Conservation (phyloP, 1,139 yeast genomes). For the Ogataea hybrid region DNA sequence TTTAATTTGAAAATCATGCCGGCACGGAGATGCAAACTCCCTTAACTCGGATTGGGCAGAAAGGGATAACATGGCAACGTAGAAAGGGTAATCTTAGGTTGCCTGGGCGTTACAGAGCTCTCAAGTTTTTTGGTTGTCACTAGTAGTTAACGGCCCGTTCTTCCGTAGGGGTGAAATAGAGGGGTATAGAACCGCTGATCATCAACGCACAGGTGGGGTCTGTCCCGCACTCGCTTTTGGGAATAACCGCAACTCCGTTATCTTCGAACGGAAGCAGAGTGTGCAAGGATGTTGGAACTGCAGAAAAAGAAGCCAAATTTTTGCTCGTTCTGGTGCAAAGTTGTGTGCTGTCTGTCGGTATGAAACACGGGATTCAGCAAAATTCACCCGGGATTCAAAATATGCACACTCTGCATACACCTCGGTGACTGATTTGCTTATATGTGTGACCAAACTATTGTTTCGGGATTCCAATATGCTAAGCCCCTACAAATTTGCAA, state of each 20-base stretch:
- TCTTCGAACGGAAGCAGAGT: not conserved
- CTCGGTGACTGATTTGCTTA: not conserved
- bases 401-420: not conserved
- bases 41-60: not conserved
- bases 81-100: too few species aligned
- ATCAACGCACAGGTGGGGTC: slow-evolving; percentile 6
- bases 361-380: not conserved
- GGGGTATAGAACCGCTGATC: slow-evolving; percentile 3
- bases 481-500: not conserved
- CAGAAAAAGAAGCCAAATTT: too few species aligned
- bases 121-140: not conserved
- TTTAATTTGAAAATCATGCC: not conserved
- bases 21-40: not conserved
- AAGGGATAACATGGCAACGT: too few species aligned
- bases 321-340: not conserved
- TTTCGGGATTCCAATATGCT: slow-evolving; percentile 4
- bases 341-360: not conserved
- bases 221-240: not conserved
- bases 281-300: not conserved
- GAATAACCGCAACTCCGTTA: slow-evolving; percentile 8
- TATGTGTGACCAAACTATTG: not conserved
- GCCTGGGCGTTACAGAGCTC: too few species aligned
- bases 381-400: not conserved
- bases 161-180: not conserved
- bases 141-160: not conserved